Base-by-base conservation (phyloP, 805 yeast genomes). In the Blastobotrys muscicola region DNA sequence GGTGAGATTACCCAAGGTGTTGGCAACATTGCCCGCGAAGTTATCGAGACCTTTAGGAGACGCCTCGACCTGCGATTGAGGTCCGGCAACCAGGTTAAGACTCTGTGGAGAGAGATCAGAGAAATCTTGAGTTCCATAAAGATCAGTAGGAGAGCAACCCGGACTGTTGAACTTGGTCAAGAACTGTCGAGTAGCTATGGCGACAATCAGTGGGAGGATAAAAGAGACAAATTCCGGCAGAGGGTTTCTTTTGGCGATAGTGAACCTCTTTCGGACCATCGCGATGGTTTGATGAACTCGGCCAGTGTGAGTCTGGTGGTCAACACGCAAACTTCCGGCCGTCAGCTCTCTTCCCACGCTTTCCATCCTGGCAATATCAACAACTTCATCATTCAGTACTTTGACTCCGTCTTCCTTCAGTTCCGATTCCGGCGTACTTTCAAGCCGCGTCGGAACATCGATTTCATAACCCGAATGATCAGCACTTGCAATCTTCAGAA, bases 161-260 rank as follows among this genome's bases (percentile, higher is more conserved):
- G 53, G 20, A 10, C 50, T 52, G 15, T 42, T 35, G 45, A 54
- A 55, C 5, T 43, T 29, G 7, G 36, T 36, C 23, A 53, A 20
- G 39, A 54, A 55, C 3, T 46, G n/a, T 1, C 53, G 38, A 5
- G 50, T 44, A 11, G 54, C 57, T 16, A 55, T 55, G 16, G 60
- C 60, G 23, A 60, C 65, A 29, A 60, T 43, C 31, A 60, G 50
- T 1, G 64, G 65, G 8, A 60, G 39, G n/a, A 60, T 12, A 20
- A 60, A 44, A 11, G 56, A 45, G 23, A 52, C 55, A 15, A 57
- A 39, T 10, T 56, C 53, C 2, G 62, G 52, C 23, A 53, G 42
- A 1, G 63, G 64, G 45, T 51, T 56, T 14, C 61, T 49, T 16
- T 52, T 50, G 34, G 53, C 49, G 20, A 60, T 56, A n/a, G 53